A percentile compares a stretch with the other conserved stretches of the same genome.
These are phyloP conservation scores for Gastrolobium bilobum DNA, from an alignment of 306 rosid species.

Conservation along the genomic window DNA sequence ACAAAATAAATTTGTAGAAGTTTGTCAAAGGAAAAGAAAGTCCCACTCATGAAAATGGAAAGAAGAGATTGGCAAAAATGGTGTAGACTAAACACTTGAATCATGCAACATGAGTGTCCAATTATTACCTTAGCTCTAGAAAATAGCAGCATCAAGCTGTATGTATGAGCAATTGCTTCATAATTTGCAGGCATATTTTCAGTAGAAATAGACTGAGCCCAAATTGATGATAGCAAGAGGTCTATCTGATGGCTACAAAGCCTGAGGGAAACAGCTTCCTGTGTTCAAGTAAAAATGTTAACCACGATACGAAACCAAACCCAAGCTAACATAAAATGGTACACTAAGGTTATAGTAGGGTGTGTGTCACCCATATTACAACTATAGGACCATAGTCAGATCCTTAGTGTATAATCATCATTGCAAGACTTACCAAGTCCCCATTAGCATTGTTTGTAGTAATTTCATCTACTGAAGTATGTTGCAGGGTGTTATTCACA, in stretches of 20 bases:
- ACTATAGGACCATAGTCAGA: slow-evolving; percentile 22
- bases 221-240: slow-evolving; percentile 83
- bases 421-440: slow-evolving; percentile 67
- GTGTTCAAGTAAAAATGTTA: slow-evolving; percentile 45
- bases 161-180: slow-evolving; percentile 91
- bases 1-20: slow-evolving; percentile 31
- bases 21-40: slow-evolving; percentile 27
- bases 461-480: slow-evolving; percentile 50
- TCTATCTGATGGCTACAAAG: slow-evolving; percentile 82
- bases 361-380: slow-evolving; percentile 1
- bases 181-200: slow-evolving; percentile 84
- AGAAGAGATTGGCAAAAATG: neutral
- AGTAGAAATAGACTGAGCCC: slow-evolving; percentile 80
- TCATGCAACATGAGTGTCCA: slow-evolving; percentile 23
- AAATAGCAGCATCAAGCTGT: slow-evolving; percentile 80
- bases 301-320: slow-evolving; percentile 24
- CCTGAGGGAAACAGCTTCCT: slow-evolving; percentile 71
- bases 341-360: slow-evolving; percentile 26
- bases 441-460: slow-evolving; percentile 48
- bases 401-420: slow-evolving; percentile 26
- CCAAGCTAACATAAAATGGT: slow-evolving; percentile 20
- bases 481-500: slow-evolving; percentile 52
- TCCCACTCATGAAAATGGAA: slow-evolving; percentile 22
- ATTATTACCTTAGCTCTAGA: slow-evolving; percentile 82
- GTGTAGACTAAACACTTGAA: slow-evolving; percentile 18